Evolutionary conservation across 2,329 filamentous ascomycete genomes (phyloP).

Genomic region (Chaetomium sp.): DNA sequence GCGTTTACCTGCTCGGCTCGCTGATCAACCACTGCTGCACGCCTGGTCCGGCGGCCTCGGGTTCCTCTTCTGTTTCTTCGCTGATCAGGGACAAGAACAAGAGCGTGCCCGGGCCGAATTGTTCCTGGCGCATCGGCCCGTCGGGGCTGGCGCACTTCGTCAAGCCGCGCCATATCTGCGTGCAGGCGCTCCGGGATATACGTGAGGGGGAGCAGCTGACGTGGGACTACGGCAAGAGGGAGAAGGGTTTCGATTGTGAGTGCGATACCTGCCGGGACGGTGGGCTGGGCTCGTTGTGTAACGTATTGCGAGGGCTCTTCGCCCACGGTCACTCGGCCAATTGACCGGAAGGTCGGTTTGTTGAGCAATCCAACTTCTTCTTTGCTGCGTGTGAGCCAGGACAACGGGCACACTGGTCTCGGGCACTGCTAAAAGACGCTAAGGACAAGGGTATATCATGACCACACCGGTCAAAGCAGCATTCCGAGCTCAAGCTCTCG

Average conservation of each 20-base stretch:
- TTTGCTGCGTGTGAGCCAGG: background rate
- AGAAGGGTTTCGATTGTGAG: constrained; percentile 38
- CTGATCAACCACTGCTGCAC: constrained; percentile 37
- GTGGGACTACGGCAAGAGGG: constrained; percentile 42
- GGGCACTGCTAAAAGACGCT: background rate
- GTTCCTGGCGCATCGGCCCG: constrained; percentile 33
- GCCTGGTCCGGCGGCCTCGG: background rate
- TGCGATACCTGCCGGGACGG: constrained; percentile 26
- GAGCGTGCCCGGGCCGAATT: constrained; percentile 34
- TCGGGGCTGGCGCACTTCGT: constrained; percentile 31
- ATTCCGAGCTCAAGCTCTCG: constrained; percentile 1
- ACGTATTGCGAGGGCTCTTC: constrained; percentile 25
- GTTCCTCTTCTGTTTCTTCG: background rate
- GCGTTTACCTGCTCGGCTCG: constrained; percentile 34
- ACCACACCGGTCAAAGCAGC: background rate
- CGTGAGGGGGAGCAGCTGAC: constrained; percentile 41
- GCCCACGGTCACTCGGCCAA: background rate
- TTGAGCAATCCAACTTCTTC: background rate
- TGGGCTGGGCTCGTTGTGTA: constrained; percentile 15
- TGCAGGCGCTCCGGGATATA: constrained; percentile 38
- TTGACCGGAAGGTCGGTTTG: background rate
- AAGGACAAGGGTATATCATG: constrained; percentile 8
- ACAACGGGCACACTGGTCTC: background rate
- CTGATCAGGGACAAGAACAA: background rate
- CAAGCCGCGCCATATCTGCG: constrained; percentile 29